Percentiles rank a stretch among this genome's conserved stretches.
phyloP scores from a whole-genome alignment of 2,329 filamentous ascomycete species.

The Neopestalotiopsis rosae region DNA sequence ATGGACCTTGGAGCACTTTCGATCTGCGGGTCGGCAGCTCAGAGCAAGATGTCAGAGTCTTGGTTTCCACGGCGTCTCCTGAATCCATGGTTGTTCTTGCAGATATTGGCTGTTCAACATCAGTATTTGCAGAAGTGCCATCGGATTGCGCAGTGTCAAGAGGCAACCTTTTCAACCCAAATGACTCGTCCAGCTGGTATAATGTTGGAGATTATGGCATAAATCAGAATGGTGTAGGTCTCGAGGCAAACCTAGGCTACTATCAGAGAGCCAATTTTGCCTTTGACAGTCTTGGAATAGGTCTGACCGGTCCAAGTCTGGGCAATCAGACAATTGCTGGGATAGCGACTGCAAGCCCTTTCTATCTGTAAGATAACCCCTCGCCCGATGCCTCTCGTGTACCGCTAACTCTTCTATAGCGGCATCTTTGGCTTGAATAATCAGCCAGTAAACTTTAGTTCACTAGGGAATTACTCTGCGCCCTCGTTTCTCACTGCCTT shows the following conservation, averaged over 20 bases:
- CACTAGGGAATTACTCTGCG: slow-evolving; percentile 40
- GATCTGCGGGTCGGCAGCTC: slow-evolving; percentile 42
- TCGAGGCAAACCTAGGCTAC: slow-evolving; percentile 45
- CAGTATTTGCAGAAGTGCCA: slow-evolving; percentile 38
- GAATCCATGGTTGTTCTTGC: slow-evolving; percentile 39
- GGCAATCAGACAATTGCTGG: slow-evolving; percentile 39
- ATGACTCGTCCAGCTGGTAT: slow-evolving; percentile 41
- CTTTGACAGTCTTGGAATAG: slow-evolving; percentile 35
- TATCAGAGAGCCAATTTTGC: slow-evolving; percentile 33
- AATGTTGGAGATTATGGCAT: slow-evolving; percentile 39
- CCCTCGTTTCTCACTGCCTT: slow-evolving; percentile 42
- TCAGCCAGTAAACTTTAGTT: slow-evolving; percentile 44
- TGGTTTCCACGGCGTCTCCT: slow-evolving; percentile 45
- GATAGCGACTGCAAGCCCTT: slow-evolving; percentile 39
- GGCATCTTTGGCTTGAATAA: slow-evolving; percentile 45
- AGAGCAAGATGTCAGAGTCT: slow-evolving; percentile 40
- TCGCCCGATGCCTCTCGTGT: background rate
- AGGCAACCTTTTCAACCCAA: slow-evolving; percentile 40
- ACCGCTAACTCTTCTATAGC: slow-evolving; percentile 24
- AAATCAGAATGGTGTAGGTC: slow-evolving; percentile 41
- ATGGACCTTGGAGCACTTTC: slow-evolving; percentile 47
- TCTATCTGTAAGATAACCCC: slow-evolving; percentile 40
- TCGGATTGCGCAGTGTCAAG: slow-evolving; percentile 40
- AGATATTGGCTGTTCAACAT: slow-evolving; percentile 36
- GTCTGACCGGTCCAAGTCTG: slow-evolving; percentile 37